These are phyloP conservation scores for Xylaria nigripes DNA, from an alignment of 495 filamentous ascomycete genomes.

Conservation along the genomic window DNA sequence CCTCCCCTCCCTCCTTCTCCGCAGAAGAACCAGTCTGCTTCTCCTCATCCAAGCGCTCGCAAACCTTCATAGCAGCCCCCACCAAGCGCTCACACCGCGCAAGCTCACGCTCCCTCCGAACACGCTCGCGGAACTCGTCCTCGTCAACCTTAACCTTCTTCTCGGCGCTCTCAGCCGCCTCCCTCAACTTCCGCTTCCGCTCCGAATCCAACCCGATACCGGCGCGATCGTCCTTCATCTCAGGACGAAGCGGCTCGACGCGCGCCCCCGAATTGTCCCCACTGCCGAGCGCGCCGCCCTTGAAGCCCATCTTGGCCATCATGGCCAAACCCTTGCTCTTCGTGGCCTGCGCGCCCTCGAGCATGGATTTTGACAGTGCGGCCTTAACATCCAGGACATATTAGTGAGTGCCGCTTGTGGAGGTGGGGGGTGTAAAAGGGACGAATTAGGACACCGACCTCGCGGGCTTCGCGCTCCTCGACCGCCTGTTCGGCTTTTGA, in stretches of 20 bases:
- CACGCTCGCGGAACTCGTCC: slow-evolving; percentile 66
- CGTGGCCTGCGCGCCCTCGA: slow-evolving; percentile 33
- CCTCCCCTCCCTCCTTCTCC: slow-evolving; percentile 1
- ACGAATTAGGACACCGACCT: slow-evolving; percentile 26
- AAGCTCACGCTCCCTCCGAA: slow-evolving; percentile 63
- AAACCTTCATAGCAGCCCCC: slow-evolving; percentile 70
- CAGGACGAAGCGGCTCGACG: slow-evolving; percentile 5
- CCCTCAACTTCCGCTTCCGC: slow-evolving; percentile 70
- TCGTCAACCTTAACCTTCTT: slow-evolving; percentile 59
- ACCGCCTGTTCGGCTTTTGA: slow-evolving; percentile 77
- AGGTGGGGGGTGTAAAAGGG: not conserved
- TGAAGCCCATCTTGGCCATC: slow-evolving; percentile 96
- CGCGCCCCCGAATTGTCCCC: slow-evolving; percentile 17
- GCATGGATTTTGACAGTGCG: slow-evolving; percentile 62
- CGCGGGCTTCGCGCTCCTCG: slow-evolving; percentile 59
- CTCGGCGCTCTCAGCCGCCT: slow-evolving; percentile 49
- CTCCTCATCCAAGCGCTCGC: slow-evolving; percentile 60
- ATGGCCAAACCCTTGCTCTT: slow-evolving; percentile 80
- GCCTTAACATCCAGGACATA: no score
- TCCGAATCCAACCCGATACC: slow-evolving; percentile 81
- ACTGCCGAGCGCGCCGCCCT: slow-evolving; percentile 64
- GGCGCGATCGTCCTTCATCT: slow-evolving; percentile 68
- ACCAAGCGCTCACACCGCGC: slow-evolving; percentile 58
- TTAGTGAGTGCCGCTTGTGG: not conserved
- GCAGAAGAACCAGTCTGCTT: slow-evolving; percentile 4